Evolutionary conservation across 257 asterid species (phyloP), one percentile per base, ranked within the genome.

Genomic region (Nyctanthes arbortristis): DNA sequence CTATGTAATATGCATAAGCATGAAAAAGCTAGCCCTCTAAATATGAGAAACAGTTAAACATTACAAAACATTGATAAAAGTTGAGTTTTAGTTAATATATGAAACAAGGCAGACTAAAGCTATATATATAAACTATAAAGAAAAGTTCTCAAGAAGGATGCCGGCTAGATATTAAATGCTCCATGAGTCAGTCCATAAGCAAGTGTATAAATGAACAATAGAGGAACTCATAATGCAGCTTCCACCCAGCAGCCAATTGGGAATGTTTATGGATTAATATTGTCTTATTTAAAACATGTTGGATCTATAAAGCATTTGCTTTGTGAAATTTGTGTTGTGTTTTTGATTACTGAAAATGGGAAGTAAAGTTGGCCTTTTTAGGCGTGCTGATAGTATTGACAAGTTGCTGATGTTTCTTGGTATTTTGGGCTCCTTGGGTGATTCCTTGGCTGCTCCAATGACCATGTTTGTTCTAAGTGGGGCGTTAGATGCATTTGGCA

Each of bases 361-460:
- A 43, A 60, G 30, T 16, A 83, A 58, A 77, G 77, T 83, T 0
- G 86, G 91, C 18, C 74, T 90, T 37, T 90, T 90, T 70, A 58
- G 87, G 63, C 80, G 76, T 30, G 95, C 93, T 9, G 93, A 90
- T 68, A 75, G 76, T 28, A n/a, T 66, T 31, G 96, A 90, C 71
- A 90, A 78, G 75, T 55, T 85, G 70, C 69, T 90, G n/a, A 85
- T 88, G 89, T 5, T 84, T 61, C 22, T 90, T 9, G 95, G 96
- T 4, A 73, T 78, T 25, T 61, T 88, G 55, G 90, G 95, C 5
- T 77, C 93, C 76, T 73, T 90, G n/a, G 96, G 96, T 66, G 96
- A 90, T 67, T 47, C 57, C 1, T 34, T 81, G 31, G 71, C 77
- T 28, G 35, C 72, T 47, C 83, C 83, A 0, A 3, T 72, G 63